Evolutionary conservation across 2,329 filamentous ascomycete species (phyloP).

Genomic region (Zelopaecilomyces penicillatus): DNA sequence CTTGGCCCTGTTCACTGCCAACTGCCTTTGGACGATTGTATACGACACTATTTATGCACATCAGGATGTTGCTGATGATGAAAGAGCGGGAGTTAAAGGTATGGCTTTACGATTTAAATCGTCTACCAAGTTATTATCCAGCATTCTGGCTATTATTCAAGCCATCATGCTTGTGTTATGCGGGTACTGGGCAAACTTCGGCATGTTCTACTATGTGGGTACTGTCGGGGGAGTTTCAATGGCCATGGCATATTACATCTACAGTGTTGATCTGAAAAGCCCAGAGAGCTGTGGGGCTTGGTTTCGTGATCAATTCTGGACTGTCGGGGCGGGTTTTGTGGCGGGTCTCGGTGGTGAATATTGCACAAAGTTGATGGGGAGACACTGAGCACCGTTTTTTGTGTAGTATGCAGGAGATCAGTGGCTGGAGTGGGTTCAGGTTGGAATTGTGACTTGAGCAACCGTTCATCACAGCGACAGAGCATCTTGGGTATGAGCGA

Average conservation of each 20-base stretch:
- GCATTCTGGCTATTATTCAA: not conserved
- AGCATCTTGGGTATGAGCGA: too few species aligned
- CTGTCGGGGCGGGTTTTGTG: not conserved
- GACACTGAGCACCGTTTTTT: too few species aligned
- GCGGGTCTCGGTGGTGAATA: not conserved
- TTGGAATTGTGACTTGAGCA: too few species aligned
- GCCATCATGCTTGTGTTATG: not conserved
- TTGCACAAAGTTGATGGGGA: too few species aligned
- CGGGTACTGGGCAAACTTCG: not conserved
- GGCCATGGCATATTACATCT: not conserved
- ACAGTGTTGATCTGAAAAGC: not conserved
- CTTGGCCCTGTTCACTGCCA: constrained; percentile 1
- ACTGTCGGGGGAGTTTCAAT: not conserved
- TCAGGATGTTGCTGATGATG: constrained; percentile 25
- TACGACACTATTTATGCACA: constrained; percentile 29
- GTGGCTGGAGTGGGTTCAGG: too few species aligned
- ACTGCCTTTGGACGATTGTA: constrained; percentile 21
- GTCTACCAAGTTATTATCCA: not conserved
- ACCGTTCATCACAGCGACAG: too few species aligned
- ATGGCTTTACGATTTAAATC: not conserved
- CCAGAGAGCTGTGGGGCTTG: not conserved
- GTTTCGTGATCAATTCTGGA: constrained; percentile 1
- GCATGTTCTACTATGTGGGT: not conserved
- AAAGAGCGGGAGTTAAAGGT: constrained; percentile 20
- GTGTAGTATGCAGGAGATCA: too few species aligned